Conservation (phyloP, 306 rosid genomes). For the Cicer cuneatum region DNA sequence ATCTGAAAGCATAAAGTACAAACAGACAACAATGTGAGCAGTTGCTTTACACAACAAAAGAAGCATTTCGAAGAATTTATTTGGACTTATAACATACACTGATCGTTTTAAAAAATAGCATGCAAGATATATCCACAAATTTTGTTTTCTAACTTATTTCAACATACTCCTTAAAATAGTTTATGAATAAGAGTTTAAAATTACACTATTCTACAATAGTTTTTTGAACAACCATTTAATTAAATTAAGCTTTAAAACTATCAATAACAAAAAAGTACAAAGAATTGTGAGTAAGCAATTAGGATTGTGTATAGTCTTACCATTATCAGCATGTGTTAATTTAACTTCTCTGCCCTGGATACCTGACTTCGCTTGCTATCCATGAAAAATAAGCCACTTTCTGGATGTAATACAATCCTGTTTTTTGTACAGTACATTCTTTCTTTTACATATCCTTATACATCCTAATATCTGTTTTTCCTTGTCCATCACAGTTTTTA, state of each 20-base stretch:
- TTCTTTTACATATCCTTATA: too few relatives aligned
- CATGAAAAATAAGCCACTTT: too few relatives aligned
- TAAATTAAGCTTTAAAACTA: background rate
- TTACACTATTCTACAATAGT: background rate
- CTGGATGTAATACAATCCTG: too few relatives aligned
- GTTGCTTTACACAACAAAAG: background rate
- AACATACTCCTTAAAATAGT: background rate
- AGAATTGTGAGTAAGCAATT: constrained; percentile 13
- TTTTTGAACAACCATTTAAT: too few relatives aligned
- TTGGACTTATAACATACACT: background rate
- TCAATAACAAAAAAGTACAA: constrained; percentile 3
- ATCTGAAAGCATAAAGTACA: too few relatives aligned
- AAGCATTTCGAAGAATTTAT: background rate
- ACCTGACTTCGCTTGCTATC: background rate
- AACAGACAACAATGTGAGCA: too few relatives aligned
- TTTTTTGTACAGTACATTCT: too few relatives aligned
- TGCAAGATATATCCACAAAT: background rate
- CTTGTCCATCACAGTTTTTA: background rate
- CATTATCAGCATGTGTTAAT: constrained; percentile 21
- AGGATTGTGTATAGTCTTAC: constrained; percentile 13
- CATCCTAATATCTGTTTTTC: too few relatives aligned
- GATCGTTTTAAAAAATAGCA: too few relatives aligned
- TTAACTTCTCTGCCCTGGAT: background rate
- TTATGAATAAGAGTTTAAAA: background rate
- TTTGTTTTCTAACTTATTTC: too few relatives aligned